These are phyloP conservation scores for Erysiphe pulchra DNA, from an alignment of 2,329 filamentous ascomycete species.

Conservation along the genomic window DNA sequence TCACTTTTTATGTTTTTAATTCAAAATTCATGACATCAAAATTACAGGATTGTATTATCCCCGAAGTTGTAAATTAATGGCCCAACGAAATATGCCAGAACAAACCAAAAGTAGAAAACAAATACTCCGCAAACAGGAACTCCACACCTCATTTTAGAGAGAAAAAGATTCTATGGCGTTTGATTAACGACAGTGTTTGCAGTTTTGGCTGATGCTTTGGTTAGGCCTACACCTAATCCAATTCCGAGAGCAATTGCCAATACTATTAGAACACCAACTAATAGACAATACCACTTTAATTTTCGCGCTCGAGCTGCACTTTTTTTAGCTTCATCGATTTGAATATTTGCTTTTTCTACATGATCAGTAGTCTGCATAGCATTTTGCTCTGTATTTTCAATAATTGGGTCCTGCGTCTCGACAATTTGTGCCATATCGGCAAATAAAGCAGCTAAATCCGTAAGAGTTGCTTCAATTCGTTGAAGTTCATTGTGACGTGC, in stretches of 20 bases:
- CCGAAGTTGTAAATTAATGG: no score
- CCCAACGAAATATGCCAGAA: no score
- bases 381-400: conserved; percentile 36
- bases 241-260: conserved; percentile 29
- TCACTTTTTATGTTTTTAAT: no score
- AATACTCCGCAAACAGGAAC: no score
- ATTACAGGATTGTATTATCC: no score
- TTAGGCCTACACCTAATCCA: conserved; percentile 15
- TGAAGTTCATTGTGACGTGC: conserved; percentile 65
- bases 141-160: no score
- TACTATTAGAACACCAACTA: conserved; percentile 31
- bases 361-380: conserved; percentile 39
- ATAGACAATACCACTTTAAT: conserved; percentile 61
- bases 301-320: conserved; percentile 40
- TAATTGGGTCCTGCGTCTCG: conserved; percentile 40
- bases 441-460: conserved; percentile 45
- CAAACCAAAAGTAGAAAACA: no score
- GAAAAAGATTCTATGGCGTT: no score
- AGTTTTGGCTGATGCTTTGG: conserved; percentile 1
- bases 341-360: conserved; percentile 40
- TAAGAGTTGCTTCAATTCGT: conserved; percentile 51
- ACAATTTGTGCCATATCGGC: conserved; percentile 50
- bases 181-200: neutral
- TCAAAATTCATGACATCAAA: no score
- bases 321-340: conserved; percentile 42